Evolutionary conservation across 164 flowering plant species (phyloP).

Genomic region (Stephania yunnanensis): DNA sequence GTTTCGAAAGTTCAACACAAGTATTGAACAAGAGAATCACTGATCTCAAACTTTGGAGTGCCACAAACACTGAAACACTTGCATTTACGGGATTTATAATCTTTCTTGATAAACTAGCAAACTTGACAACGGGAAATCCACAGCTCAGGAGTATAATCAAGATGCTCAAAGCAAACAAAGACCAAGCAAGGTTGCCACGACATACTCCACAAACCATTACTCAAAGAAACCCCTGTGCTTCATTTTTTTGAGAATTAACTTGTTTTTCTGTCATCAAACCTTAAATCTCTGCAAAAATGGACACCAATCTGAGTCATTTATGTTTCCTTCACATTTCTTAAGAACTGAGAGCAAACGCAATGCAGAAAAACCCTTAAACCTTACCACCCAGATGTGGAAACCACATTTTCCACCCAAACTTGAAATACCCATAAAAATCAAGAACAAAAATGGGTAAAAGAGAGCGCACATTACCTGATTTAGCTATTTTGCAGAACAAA

Average conservation of each 20-base stretch:
- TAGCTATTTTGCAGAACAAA: neutral
- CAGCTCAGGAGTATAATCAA: neutral
- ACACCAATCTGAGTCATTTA: neutral
- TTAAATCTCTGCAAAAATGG: neutral
- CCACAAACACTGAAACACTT: neutral
- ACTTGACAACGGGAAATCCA: neutral
- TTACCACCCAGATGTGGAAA: neutral
- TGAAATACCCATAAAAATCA: slow-evolving; percentile 1
- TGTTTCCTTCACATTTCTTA: neutral
- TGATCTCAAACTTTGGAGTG: neutral
- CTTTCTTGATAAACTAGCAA: neutral
- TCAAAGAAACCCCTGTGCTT: neutral
- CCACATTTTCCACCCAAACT: neutral
- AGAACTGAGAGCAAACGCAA: neutral
- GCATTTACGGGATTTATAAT: neutral
- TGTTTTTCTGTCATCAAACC: neutral
- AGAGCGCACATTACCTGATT: neutral
- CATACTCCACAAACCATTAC: neutral
- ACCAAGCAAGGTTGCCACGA: neutral
- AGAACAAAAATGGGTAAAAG: neutral
- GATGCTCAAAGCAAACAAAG: neutral
- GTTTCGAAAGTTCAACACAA: neutral
- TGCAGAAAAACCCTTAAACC: neutral
- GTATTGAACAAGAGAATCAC: neutral
- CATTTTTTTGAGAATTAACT: neutral